Base-by-base conservation (phyloP, 2,329 filamentous ascomycete genomes). In the Fusarium lateritium region DNA sequence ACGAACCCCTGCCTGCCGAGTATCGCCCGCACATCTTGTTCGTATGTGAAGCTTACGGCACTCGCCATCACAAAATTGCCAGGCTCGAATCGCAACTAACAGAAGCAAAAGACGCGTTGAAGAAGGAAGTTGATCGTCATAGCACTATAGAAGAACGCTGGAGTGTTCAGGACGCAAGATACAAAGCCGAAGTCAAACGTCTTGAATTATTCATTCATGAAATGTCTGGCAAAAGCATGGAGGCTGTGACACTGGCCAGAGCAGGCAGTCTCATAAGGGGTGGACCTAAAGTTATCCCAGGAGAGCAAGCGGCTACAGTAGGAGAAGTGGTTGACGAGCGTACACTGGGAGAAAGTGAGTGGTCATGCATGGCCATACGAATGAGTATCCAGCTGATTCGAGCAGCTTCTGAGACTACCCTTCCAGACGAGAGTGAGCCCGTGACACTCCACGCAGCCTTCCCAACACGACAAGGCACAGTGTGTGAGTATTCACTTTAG, bases 191-290 rank as follows among this genome's bases (percentile, higher is more conserved):
- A 40, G 73, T 77, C 26, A 76, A 75, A 49, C 75, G 77, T 13
- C 75, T 79, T 5, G 75, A 79, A 63, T 59, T 77, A 38, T 63
- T 77, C 19, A 75, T 76, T 33, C 75, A 76, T 33, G 50, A 24
- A 76, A 83, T 70, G 76, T 85, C 73, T 76, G 79, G 67, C 65
- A 77, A 79, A 26, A 82, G 83, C 5, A 74, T 85, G 33, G 82
- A 81, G 56, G 80, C 80, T n/a, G 83, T 85, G 4, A 75, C 79
- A 2, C 62, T 85, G 24, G 82, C 81, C 14, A 78, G 83, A 43
- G 78, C 80, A 6, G 77, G 78, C 15, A 84, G 82, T 42, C 67
- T 84, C 15, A 56, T 76, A n/a, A 69, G 70, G 31, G 45, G 53
- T 34, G 58, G 31, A 21, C 22, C 52, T 44, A 28, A 26, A 38